Base-by-base conservation (phyloP, 2,329 filamentous ascomycete species). In the Diplodia sapinea region DNA sequence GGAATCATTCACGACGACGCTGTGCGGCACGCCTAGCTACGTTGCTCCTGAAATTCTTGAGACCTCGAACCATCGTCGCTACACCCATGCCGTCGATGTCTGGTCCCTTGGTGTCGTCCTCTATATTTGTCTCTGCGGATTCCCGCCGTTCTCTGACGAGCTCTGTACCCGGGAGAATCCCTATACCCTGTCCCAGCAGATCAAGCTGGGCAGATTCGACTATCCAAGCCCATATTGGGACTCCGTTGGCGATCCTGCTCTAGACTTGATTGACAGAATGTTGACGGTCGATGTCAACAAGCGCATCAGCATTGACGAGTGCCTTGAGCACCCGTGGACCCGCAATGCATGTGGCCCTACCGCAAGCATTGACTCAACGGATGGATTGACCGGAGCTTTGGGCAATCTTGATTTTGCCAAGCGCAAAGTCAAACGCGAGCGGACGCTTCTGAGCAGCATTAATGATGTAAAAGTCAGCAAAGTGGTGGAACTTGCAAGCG, bases 171-270 rank as follows among this genome's bases (percentile, higher is more conserved):
- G 77, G 43, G 89, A 96, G 54, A 95, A 94, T 71, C 95, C 95
- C 2, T 97, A 92, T 76, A 92, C 86, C 0, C 84, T 98, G 54
- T 91, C 91, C 1, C 90, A 97, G 73, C 94, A 98, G 81, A 98
- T 96, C 80, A 94, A 91, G 78, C 86, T 87, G 78, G 95, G 92
- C 17, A 87, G 89, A 23, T 99, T 97, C 75, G 92, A 97, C 78
- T 99, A 97, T 75, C 94, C 95, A 0, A 96, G 93, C 1, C 95
- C 95, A 0, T 98, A 98, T 79, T 99, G 93, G 93, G 93, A 96
- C 78, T 87, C 88, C 2, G 89, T 97, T 36, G 90, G 91, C 74
- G 94, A 98, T 71, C 87, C 91, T 66, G 95, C 94, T 8, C 84
- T 99, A 65, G 93, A 98, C 72, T 84, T 99, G 40, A 98, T 99